Conservation (phyloP, 805 yeast species). For the Saccharomycopsis fermentans region DNA sequence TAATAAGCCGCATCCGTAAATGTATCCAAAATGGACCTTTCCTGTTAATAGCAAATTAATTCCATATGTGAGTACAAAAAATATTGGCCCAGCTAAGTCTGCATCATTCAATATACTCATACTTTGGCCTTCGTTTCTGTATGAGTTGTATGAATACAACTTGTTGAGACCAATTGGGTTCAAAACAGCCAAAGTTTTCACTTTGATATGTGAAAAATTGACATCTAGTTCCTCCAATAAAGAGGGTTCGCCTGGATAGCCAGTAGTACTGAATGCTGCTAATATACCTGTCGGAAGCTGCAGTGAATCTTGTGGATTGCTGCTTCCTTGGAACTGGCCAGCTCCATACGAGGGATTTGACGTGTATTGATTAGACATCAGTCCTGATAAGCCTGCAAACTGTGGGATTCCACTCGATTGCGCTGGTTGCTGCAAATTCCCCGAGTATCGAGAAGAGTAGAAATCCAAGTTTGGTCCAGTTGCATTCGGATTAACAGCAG, state of each 20-base stretch:
- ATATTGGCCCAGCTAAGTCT: slow-evolving; percentile 90
- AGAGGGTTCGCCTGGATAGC: slow-evolving; percentile 94
- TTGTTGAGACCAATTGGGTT: slow-evolving; percentile 37
- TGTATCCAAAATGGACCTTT: slow-evolving; percentile 92
- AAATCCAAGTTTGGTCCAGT: slow-evolving; percentile 12
- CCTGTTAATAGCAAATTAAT: slow-evolving; percentile 75
- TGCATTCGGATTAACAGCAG: not conserved
- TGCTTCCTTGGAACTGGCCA: slow-evolving; percentile 16
- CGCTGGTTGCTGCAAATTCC: not conserved
- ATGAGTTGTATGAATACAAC: not conserved
- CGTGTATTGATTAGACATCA: slow-evolving; percentile 19
- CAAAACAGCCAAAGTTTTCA: slow-evolving; percentile 78
- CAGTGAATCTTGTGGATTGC: slow-evolving; percentile 15
- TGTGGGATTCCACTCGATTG: slow-evolving; percentile 12
- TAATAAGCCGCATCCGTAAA: slow-evolving; percentile 89
- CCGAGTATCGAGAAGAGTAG: slow-evolving; percentile 12
- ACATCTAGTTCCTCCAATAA: slow-evolving; percentile 87
- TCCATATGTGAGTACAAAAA: slow-evolving; percentile 83
- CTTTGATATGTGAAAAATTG: slow-evolving; percentile 76
- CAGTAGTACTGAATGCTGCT: slow-evolving; percentile 88
- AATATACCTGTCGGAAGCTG: slow-evolving; percentile 63
- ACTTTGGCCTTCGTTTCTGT: not conserved
- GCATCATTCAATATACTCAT: slow-evolving; percentile 75
- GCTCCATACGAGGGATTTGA: slow-evolving; percentile 10
- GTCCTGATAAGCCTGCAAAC: slow-evolving; percentile 12